A percentile compares a stretch with the other conserved stretches of the same genome.
phyloP scores from a whole-genome alignment of 1,284 basidiomycete genomes.

The Rhodotorula mucilaginosa region DNA sequence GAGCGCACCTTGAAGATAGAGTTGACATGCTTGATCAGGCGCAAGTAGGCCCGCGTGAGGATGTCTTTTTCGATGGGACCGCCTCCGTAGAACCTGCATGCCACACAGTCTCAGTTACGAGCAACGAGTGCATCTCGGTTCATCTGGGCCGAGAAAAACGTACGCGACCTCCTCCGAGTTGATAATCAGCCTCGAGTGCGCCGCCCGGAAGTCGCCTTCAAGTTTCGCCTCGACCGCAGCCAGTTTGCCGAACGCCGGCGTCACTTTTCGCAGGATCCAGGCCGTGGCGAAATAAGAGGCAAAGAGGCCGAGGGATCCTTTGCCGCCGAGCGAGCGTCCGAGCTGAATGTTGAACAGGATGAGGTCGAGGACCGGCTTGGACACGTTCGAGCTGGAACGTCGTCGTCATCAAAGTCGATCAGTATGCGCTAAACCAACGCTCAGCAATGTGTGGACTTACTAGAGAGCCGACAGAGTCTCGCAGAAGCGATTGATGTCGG shows the following conservation, averaged over 20 bases:
- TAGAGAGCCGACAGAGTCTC: conserved; percentile 84
- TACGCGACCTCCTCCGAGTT: conserved; percentile 92
- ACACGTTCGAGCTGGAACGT: conserved; percentile 63
- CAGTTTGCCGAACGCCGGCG: conserved; percentile 89
- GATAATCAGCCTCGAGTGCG: conserved; percentile 80
- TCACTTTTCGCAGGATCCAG: conserved; percentile 73
- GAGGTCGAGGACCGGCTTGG: conserved; percentile 88
- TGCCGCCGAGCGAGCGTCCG: conserved; percentile 73
- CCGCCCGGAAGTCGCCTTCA: conserved; percentile 84
- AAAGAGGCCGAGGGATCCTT: conserved; percentile 72
- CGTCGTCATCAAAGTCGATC: neutral
- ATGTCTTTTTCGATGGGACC: conserved; percentile 81
- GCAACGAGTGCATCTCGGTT: neutral
- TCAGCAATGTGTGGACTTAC: conserved; percentile 55
- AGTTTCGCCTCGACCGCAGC: conserved; percentile 81
- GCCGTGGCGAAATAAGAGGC: conserved; percentile 83
- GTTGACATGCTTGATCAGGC: conserved; percentile 83
- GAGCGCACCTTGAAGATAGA: conserved; percentile 76
- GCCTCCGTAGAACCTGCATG: conserved; percentile 81
- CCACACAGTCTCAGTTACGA: neutral
- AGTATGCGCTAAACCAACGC: neutral
- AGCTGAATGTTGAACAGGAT: conserved; percentile 92
- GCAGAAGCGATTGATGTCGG: conserved; percentile 87
- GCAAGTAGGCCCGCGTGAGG: conserved; percentile 72
- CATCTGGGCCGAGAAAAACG: conserved; percentile 47